Base-by-base conservation (phyloP, 805 yeast species). In the Lipomyces yamanashiensis region DNA sequence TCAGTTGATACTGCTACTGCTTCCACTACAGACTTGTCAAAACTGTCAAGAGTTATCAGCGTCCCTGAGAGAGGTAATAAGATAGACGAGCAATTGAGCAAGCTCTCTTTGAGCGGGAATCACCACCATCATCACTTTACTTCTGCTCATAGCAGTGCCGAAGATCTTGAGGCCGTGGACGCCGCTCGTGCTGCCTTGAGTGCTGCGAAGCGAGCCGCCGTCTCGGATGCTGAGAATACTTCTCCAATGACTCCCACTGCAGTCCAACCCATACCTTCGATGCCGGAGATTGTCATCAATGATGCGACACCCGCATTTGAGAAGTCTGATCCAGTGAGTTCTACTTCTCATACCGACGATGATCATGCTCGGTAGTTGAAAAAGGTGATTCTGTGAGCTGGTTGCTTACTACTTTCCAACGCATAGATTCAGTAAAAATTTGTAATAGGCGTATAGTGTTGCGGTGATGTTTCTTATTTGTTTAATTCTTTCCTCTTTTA, bases 251-350 rank as follows among this genome's bases (percentile, higher is more conserved):
- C 36, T 15, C 13, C 53, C 13, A 1, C 49, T 21, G 45, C 57
- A 21, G 33, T 28, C 10, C 19, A 8, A 12, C 28, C 56, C 10
- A 48, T 61, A 7, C 17, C 13, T 4, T 17, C 58, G 4, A 19
- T 58, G 39, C 52, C 43, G n/a, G 55, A 39, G 51, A 63, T 63
- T 54, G 49, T 63, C 3, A 63, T 63, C 33, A 28, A 54, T 21
- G 60, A 53, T 9, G 45, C 41, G 23, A 28, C 54, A 34, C 21
- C 54, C 39, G 15, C 53, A 36, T 13, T 15, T n/a, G 47, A 12
- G 13, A 47, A 21, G 47, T 28, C 21, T 23, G 50, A 43, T 41
- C 41, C n/a, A n/a, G 39, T 33, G 13, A 47, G 7, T 9, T 40
- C 49, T n/a, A 33, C 39, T 13, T 36, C 23, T 21, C 49, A 41